Evolutionary conservation across 148 eudicot genomes (phyloP).

Genomic region (Amaranthus hypochondriacus): DNA sequence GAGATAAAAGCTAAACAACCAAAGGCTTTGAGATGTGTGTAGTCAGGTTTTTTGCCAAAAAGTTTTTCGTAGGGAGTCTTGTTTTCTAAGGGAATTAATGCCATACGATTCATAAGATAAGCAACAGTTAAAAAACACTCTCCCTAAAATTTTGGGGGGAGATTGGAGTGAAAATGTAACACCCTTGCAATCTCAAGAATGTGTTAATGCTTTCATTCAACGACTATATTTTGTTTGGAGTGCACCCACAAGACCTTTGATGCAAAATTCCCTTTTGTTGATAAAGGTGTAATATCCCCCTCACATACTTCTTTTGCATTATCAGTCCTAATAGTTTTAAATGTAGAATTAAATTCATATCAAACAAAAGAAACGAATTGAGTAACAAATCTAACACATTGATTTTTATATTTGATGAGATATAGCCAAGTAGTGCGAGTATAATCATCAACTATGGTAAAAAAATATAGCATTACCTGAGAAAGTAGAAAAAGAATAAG

Average conservation of each 20-base stretch:
- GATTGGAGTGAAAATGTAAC: not conserved
- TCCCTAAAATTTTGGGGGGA: not conserved
- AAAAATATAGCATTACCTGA: not conserved
- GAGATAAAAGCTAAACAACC: not conserved
- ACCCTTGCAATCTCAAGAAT: not conserved
- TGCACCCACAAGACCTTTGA: not conserved
- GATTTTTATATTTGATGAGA: not conserved
- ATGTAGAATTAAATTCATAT: not conserved
- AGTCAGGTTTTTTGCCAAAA: not conserved
- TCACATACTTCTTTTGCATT: not conserved
- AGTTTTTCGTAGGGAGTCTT: not conserved
- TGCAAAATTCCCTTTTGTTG: not conserved
- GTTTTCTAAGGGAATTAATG: not conserved
- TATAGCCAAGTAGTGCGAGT: not conserved
- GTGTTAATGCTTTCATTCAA: slow-evolving; percentile 10
- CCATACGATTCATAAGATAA: not conserved
- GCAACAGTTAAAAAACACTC: not conserved
- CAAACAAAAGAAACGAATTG: not conserved
- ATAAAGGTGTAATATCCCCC: too few relatives aligned
- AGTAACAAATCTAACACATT: not conserved
- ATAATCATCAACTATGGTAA: not conserved
- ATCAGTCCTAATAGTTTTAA: not conserved
- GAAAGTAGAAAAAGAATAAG: not conserved
- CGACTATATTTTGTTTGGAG: slow-evolving; percentile 5
- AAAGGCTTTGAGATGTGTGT: not conserved